A percentile compares a stretch with the other conserved stretches of the same genome.
Evolutionary conservation across 2,329 filamentous ascomycete species (phyloP).

Genomic region (Gnomoniopsis sp.): DNA sequence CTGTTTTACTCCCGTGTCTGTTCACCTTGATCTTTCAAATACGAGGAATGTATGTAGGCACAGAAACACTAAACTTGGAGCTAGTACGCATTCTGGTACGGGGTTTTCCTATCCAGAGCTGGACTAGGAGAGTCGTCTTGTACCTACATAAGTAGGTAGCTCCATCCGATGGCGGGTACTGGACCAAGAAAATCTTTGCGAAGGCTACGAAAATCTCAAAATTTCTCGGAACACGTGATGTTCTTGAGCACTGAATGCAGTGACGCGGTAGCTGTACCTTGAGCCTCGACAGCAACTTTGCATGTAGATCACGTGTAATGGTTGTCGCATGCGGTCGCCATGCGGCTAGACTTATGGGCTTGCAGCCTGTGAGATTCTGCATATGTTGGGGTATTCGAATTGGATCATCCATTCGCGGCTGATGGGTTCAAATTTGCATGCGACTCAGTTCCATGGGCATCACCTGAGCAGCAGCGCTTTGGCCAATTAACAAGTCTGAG

Average conservation of each 20-base stretch:
- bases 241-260: neutral
- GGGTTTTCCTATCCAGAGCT: neutral
- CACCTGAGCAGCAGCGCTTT: neutral
- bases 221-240: neutral
- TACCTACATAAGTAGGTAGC: neutral
- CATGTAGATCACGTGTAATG: neutral
- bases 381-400: neutral
- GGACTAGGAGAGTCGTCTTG: neutral
- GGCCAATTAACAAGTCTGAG: no score
- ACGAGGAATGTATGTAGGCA: neutral
- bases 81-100: neutral
- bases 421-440: neutral
- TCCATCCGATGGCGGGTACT: neutral
- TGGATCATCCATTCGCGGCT: neutral
- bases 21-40: neutral
- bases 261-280: neutral
- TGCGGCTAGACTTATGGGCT: neutral
- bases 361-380: slow-evolving; percentile 9
- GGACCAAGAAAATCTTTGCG: no score
- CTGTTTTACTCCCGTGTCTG: neutral
- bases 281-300: neutral
- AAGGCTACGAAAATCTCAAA: neutral
- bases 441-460: neutral
- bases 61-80: neutral
- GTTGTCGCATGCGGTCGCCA: neutral